These are phyloP conservation scores for Puccinia horiana DNA, from an alignment of 1,284 basidiomycete species.

Conservation along the genomic window DNA sequence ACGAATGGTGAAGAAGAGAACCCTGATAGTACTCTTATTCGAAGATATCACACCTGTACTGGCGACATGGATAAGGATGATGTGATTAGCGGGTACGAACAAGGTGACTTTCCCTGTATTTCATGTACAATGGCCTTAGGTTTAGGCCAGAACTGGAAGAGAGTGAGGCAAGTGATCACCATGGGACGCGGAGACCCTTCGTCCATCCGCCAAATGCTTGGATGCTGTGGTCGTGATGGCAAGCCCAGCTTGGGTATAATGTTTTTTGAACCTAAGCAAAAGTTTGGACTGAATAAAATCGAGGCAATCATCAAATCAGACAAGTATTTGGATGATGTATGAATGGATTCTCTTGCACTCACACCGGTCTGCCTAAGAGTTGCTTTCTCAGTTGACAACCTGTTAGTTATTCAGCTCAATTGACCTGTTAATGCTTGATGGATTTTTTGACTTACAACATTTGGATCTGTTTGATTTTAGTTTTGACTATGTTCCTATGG, in stretches of 20 bases:
- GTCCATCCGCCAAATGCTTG: background rate
- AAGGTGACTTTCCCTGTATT: background rate
- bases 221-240: background rate
- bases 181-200: background rate
- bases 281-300: background rate
- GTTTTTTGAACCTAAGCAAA: background rate
- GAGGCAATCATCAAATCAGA: no score
- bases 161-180: background rate
- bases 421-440: background rate
- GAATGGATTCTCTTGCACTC: no score
- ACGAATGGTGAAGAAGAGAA: background rate
- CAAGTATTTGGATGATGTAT: no score
- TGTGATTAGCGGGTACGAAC: background rate
- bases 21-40: background rate
- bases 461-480: background rate
- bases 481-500: background rate
- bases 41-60: background rate
- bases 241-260: background rate
- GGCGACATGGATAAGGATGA: background rate
- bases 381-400: background rate
- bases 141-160: constrained; percentile 14
- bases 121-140: constrained; percentile 2
- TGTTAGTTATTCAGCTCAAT: background rate
- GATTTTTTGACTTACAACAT: background rate
- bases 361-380: no score